These are phyloP conservation scores for Ceratocystis diversiconidia DNA, from an alignment of 2,329 filamentous ascomycete species.

Conservation along the genomic window DNA sequence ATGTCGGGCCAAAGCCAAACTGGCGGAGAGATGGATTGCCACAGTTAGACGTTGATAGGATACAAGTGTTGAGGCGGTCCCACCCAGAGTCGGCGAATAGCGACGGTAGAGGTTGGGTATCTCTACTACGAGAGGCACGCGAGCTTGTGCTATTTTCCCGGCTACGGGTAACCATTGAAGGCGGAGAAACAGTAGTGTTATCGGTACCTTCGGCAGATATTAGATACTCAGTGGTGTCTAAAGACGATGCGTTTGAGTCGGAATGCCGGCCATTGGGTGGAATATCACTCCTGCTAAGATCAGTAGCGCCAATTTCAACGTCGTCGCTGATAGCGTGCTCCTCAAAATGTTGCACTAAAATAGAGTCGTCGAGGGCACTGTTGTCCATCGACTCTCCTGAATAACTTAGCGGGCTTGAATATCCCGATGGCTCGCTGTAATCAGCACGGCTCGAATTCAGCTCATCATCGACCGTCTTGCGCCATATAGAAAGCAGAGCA, in stretches of 20 bases:
- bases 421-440: slow-evolving; percentile 43
- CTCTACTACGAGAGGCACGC: slow-evolving; percentile 38
- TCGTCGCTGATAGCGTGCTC: background rate
- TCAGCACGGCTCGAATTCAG: slow-evolving; percentile 39
- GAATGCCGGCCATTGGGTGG: background rate
- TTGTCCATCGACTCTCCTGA: slow-evolving; percentile 1
- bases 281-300: background rate
- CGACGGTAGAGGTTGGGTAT: slow-evolving; percentile 47
- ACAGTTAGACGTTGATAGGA: slow-evolving; percentile 95
- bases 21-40: slow-evolving; percentile 89
- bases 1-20: slow-evolving; percentile 92
- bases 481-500: slow-evolving; percentile 88
- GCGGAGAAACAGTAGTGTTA: background rate
- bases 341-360: slow-evolving; percentile 4
- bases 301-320: background rate
- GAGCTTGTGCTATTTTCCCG: slow-evolving; percentile 20
- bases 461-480: slow-evolving; percentile 69
- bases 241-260: background rate
- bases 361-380: background rate
- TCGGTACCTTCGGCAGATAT: slow-evolving; percentile 3
- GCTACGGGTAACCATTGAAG: background rate
- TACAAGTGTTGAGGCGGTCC: slow-evolving; percentile 90
- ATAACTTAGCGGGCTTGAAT: slow-evolving; percentile 14
- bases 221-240: background rate
- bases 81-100: slow-evolving; percentile 82